These are phyloP conservation scores for Pythium dissimile DNA, from an alignment of 352 stramenopile species.

Conservation along the genomic window DNA sequence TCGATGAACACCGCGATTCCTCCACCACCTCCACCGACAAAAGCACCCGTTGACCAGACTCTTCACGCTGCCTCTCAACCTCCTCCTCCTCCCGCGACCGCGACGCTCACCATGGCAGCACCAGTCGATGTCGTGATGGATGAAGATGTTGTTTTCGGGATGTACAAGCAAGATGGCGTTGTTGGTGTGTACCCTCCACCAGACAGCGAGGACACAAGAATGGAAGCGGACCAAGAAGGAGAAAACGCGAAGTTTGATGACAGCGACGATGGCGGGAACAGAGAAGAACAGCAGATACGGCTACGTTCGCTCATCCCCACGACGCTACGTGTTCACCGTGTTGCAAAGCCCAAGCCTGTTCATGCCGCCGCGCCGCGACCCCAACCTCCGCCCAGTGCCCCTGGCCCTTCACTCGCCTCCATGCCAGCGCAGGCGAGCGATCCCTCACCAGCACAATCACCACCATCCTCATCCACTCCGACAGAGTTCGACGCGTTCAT, in stretches of 20 bases:
- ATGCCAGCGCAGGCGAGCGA: no score
- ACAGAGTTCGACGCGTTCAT: constrained; percentile 73
- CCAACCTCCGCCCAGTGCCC: constrained; percentile 2
- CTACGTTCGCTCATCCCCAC: constrained; percentile 60
- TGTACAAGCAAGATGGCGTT: no score
- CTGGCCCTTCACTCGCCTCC: not conserved
- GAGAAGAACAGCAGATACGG: constrained; percentile 35
- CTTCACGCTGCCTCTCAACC: not conserved
- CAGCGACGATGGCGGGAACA: constrained; percentile 26
- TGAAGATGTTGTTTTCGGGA: not conserved
- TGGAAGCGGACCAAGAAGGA: not conserved
- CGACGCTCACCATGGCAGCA: constrained; percentile 1
- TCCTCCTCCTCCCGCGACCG: constrained; percentile 13
- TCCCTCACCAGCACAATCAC: not conserved
- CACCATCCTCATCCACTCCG: constrained; percentile 28
- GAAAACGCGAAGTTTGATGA: constrained; percentile 1
- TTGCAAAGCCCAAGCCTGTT: not conserved
- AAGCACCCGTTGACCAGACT: not conserved
- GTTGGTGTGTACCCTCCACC: constrained; percentile 24
- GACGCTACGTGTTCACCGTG: constrained; percentile 51
- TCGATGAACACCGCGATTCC: not conserved
- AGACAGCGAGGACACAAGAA: constrained; percentile 1
- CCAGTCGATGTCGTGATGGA: not conserved
- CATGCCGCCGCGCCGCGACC: not conserved
- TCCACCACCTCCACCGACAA: not conserved